Evolutionary conservation across 2,329 filamentous ascomycete genomes (phyloP), one percentile per base, ranked within the genome.

Genomic region (Aspergillus novoparasiticus): DNA sequence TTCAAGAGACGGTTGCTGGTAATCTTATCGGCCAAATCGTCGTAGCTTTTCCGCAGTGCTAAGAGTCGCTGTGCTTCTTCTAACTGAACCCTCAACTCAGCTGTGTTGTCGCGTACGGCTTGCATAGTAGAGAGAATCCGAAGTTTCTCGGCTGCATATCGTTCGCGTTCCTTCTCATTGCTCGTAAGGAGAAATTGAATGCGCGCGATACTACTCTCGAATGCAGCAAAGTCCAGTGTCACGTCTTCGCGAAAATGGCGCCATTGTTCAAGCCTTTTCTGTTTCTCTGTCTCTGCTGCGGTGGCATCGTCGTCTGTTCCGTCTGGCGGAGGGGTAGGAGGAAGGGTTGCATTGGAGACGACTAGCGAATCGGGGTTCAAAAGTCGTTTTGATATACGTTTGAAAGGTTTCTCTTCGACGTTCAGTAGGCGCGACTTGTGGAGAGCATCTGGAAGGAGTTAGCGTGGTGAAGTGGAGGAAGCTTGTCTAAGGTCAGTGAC

Each of bases 371-470:
- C 87, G 19, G 90, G 86, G 26, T 86, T 85, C 6, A 92, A 84
- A 10, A 98, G 86, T 36, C 91, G 90, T 79, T 93, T 93, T 26
- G 91, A 92, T 64, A 97, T 88, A 64, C 94, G 90, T 77, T 92
- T 92, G 82, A 96, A 97, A 0, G 93, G 93, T 63, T 93, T 93
- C 75, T 96, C 92, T 82, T 98, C 94, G 65, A 97, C 90, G 67
- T 92, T 91, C 43, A 97, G 86, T 4, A 97, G 90, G 48, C 94
- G 92, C 34, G 86, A 86, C 73, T 94, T 94, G 82, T 97, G 94
- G 43, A 97, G 89, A 67, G 93, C 89, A 76, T 93, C 90, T 89
- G 71, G 48, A 62, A 54, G 9, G 56, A 61, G 65, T 73, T 66
- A 72, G 69, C 57, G 59, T 61, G 63, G 8, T 59, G 64, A 30